Conservation (phyloP, 345 rosid genomes). For the Camelina sativa region DNA sequence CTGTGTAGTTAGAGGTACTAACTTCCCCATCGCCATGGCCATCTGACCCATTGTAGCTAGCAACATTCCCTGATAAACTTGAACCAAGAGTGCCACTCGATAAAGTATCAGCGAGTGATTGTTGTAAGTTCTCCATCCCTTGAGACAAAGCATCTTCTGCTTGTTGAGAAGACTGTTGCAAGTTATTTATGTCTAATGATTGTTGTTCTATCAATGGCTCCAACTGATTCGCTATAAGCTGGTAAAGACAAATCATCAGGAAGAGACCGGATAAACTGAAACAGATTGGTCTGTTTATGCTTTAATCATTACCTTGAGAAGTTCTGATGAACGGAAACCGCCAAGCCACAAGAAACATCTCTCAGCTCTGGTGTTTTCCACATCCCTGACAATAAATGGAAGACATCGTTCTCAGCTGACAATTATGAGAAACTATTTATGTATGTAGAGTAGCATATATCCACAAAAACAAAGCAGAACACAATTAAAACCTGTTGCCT, state of each 20-base stretch:
- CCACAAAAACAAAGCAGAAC: neutral
- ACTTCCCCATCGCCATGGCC: slow-evolving; percentile 99
- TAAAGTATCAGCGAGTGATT: slow-evolving; percentile 84
- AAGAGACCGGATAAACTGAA: neutral
- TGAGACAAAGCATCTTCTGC: slow-evolving; percentile 93
- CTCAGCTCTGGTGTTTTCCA: slow-evolving; percentile 99
- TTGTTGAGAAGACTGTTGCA: slow-evolving; percentile 90
- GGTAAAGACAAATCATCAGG: slow-evolving; percentile 30
- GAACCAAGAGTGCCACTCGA: slow-evolving; percentile 73
- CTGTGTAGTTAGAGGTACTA: slow-evolving; percentile 48
- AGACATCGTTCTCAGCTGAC: slow-evolving; percentile 91
- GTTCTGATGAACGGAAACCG: slow-evolving; percentile 94
- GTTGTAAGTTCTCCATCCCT: slow-evolving; percentile 93
- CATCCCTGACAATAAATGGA: slow-evolving; percentile 94
- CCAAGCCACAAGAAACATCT: slow-evolving; percentile 96
- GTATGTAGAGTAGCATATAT: slow-evolving; percentile 5
- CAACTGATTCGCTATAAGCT: slow-evolving; percentile 79
- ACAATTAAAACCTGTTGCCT: slow-evolving; percentile 74
- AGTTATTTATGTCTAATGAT: slow-evolving; percentile 56
- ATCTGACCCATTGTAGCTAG: slow-evolving; percentile 97
- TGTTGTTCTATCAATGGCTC: slow-evolving; percentile 94
- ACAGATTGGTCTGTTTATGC: neutral
- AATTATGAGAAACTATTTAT: slow-evolving; percentile 37
- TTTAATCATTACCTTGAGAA: slow-evolving; percentile 62
- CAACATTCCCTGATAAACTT: slow-evolving; percentile 78